phyloP scores from a whole-genome alignment of 257 asterid genomes.

The Echium plantagineum region DNA sequence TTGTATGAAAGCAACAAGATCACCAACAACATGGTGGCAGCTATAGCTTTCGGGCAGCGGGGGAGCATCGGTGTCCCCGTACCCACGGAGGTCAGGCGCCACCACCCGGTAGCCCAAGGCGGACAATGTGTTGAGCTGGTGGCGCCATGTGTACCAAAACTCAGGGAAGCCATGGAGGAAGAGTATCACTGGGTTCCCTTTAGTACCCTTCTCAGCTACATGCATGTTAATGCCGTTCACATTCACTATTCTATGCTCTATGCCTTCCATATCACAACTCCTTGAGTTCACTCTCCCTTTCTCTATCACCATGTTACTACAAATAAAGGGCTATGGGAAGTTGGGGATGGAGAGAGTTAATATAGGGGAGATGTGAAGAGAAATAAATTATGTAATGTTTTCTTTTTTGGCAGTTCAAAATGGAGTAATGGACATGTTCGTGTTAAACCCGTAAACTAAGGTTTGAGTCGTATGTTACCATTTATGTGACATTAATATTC shows the following conservation, averaged over 20 bases:
- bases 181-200: constrained; percentile 41
- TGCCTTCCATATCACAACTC: constrained; percentile 33
- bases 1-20: constrained; percentile 56
- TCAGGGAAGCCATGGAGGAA: constrained; percentile 93
- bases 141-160: constrained; percentile 94
- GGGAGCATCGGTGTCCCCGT: constrained; percentile 65
- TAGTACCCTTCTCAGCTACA: constrained; percentile 57
- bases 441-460: no score
- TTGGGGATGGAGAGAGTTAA: no score
- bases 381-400: no score
- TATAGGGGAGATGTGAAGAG: no score
- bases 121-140: constrained; percentile 53
- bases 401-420: no score
- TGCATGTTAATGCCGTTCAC: constrained; percentile 82
- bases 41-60: constrained; percentile 27
- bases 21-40: constrained; percentile 60
- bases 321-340: no score
- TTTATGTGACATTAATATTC: no score
- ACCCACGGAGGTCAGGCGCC: constrained; percentile 94
- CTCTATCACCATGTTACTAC: no score
- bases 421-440: no score
- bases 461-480: no score
- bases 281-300: no score
- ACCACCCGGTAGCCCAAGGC: constrained; percentile 66
- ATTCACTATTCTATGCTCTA: constrained; percentile 36